phyloP scores from a whole-genome alignment of 2,329 filamentous ascomycete species.

The Pyrenochaeta sp. region DNA sequence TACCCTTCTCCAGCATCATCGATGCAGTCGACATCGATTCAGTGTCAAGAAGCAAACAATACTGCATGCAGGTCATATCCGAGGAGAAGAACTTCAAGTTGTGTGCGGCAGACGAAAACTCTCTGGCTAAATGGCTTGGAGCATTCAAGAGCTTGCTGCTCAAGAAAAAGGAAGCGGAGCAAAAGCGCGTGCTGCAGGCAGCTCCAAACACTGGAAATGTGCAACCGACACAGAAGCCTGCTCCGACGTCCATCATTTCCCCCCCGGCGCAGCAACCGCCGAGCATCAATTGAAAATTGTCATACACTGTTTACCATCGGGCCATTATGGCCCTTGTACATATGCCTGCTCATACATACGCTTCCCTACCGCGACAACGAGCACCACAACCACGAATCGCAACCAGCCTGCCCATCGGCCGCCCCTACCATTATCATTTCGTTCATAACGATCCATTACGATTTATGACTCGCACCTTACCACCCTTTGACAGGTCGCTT shows the following conservation, averaged over 20 bases:
- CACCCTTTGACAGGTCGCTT: not conserved
- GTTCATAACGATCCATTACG: conserved; percentile 11
- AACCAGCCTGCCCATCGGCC: not conserved
- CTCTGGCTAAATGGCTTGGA: conserved; percentile 82
- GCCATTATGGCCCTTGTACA: conserved; percentile 11
- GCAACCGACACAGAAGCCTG: conserved; percentile 16
- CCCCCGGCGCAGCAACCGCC: conserved; percentile 13
- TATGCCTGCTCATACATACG: conserved; percentile 9
- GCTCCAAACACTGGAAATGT: conserved; percentile 17
- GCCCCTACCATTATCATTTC: not conserved
- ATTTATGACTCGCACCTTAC: conserved; percentile 10
- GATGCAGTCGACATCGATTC: conserved; percentile 94
- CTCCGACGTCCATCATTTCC: conserved; percentile 10
- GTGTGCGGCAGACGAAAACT: conserved; percentile 77
- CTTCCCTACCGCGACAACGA: not conserved
- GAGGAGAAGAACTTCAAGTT: conserved; percentile 75
- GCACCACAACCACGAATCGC: conserved; percentile 7
- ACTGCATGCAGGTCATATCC: conserved; percentile 91
- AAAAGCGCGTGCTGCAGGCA: conserved; percentile 30
- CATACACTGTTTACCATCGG: not conserved
- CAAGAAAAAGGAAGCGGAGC: conserved; percentile 67
- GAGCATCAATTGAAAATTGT: conserved; percentile 9
- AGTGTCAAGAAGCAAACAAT: conserved; percentile 80
- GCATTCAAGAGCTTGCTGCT: conserved; percentile 87
- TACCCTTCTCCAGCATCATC: conserved; percentile 80